A percentile compares a stretch with the other conserved stretches of the same genome.
These are phyloP conservation scores for Nitzschia sp. DNA, from an alignment of 108 stramenopile genomes.

Conservation along the genomic window DNA sequence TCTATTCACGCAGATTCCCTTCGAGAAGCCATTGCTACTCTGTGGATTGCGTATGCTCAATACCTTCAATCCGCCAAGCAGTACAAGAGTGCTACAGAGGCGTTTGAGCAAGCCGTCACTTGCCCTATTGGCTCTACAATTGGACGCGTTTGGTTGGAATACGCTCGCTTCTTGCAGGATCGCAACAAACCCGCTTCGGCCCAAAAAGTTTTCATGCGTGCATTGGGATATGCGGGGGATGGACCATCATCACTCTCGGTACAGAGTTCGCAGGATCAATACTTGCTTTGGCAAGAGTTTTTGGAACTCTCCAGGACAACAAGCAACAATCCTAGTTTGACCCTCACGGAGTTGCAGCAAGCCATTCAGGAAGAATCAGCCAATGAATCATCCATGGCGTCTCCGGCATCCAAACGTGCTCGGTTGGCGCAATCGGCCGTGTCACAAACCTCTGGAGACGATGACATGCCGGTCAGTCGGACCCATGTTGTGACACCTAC, in stretches of 20 bases:
- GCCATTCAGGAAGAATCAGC: constrained; percentile 56
- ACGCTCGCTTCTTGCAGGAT: constrained; percentile 75
- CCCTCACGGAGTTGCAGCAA: constrained; percentile 56
- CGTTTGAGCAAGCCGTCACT: constrained; percentile 74
- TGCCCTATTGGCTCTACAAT: constrained; percentile 63
- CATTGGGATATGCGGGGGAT: constrained; percentile 52
- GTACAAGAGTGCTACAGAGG: constrained; percentile 80
- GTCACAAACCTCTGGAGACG: constrained; percentile 6
- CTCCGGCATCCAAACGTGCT: constrained; percentile 53
- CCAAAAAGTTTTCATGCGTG: constrained; percentile 75
- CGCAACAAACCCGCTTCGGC: constrained; percentile 63
- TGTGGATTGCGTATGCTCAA: constrained; percentile 81
- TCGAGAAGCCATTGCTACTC: constrained; percentile 59
- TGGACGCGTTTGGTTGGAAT: constrained; percentile 77
- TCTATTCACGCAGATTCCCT: constrained; percentile 36
- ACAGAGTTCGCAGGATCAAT: constrained; percentile 61
- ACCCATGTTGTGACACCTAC: constrained; percentile 55
- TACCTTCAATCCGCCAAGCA: constrained; percentile 64
- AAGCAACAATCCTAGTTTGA: constrained; percentile 63
- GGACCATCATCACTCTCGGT: constrained; percentile 23
- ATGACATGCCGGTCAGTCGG: constrained; percentile 18
- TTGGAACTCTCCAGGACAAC: constrained; percentile 67
- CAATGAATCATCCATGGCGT: neutral
- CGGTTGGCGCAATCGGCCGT: constrained; percentile 26
- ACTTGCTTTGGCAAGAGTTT: constrained; percentile 78